Evolutionary conservation across 2,329 filamentous ascomycete genomes (phyloP), one percentile per base, ranked within the genome.

Genomic region (Aspergillus phoenicis): DNA sequence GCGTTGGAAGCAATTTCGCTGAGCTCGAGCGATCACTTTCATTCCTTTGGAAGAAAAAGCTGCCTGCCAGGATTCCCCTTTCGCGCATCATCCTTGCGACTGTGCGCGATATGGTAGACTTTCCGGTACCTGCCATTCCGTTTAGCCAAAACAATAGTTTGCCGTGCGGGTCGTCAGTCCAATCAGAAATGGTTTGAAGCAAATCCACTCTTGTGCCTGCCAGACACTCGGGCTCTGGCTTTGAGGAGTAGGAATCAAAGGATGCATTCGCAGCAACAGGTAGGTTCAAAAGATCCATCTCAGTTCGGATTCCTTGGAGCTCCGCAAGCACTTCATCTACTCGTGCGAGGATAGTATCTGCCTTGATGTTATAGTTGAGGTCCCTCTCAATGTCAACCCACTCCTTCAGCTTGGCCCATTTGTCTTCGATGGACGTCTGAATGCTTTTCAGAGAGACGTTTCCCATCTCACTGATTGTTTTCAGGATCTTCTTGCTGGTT

Each of bases 1-100:
- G 67, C 0, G 78, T 82, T 0, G 77, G 68, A 26, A 82, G 73
- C 43, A 83, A 71, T 54, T 66, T 71, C 4, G 64, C 61, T 2
- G 73, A 70, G 41, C 68, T 71, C 4, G 73, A 71, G 20, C 76
- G 73, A 61, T 81, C 76, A 4, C 66, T 66, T 48, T 78, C 77
- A 3, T 75, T 77, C 59, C 71, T 75, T 59, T 78, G 80, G 68
- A 82, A 83, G 68, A 81, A 81, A 64, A 82, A 82, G 60, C 73
- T 78, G 2, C 74, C 74, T 24, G 69, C 71, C 45, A 78, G 73
- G 11, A 63, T 26, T 8, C 61, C 45, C 10, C 64, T 60, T 8
- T 66, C 58, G 15, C 54, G 47, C 20, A 71, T 58, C 11, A 8
- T 28, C 28, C 63, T 51, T 24, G 73, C 68, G 10, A 77, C 58